Evolutionary conservation across 2,329 filamentous ascomycete species (phyloP).

Genomic region (Colletotrichum aenigma): DNA sequence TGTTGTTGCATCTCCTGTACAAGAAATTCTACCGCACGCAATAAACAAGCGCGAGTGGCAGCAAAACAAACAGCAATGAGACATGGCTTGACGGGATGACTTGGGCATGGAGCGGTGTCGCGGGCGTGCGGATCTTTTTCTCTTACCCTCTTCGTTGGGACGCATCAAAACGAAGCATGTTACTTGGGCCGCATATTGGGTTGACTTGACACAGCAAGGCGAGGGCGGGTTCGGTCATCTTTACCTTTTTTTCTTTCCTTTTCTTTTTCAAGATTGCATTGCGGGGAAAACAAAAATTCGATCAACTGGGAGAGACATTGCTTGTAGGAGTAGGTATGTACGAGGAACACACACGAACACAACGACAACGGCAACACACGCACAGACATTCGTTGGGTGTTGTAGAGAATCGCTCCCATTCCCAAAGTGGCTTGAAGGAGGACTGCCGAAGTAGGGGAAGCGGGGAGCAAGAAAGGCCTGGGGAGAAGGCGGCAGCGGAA

Average conservation of each 20-base stretch:
- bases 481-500: neutral
- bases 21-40: conserved; percentile 94
- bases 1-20: conserved; percentile 95
- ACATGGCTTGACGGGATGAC: conserved; percentile 14
- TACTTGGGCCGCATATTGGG: conserved; percentile 11
- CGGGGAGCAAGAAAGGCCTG: neutral
- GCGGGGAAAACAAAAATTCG: conserved; percentile 8
- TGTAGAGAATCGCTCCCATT: neutral
- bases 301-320: neutral
- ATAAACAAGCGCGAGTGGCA: conserved; percentile 34
- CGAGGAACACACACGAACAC: neutral
- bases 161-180: conserved; percentile 10
- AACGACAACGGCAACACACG: neutral
- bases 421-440: neutral
- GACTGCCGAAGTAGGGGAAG: neutral
- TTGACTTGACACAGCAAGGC: conserved; percentile 8
- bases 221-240: neutral
- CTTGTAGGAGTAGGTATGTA: conserved; percentile 10
- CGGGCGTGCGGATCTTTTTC: conserved; percentile 7
- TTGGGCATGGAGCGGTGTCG: conserved; percentile 2
- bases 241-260: neutral
- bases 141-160: neutral
- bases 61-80: neutral
- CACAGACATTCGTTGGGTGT: neutral
- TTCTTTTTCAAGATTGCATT: conserved; percentile 1